These are phyloP conservation scores for Entomortierella parvispora DNA, from an alignment of 192 early-diverging fungal genomes.

Conservation along the genomic window DNA sequence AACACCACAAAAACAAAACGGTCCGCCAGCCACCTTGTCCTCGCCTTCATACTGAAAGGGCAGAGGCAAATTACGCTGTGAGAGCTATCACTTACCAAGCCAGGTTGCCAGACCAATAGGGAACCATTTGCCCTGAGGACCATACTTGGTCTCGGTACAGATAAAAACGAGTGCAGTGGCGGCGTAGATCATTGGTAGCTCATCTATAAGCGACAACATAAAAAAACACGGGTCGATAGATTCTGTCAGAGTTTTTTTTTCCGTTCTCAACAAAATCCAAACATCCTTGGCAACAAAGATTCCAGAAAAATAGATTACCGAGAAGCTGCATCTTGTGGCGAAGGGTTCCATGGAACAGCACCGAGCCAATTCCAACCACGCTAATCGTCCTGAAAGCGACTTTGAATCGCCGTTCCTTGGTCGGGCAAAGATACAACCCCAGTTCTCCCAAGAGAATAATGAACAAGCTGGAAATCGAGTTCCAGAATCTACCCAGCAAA, in stretches of 20 bases:
- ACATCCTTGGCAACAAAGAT: too few species aligned
- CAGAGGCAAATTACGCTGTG: too few species aligned
- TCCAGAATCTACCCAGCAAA: constrained; percentile 55
- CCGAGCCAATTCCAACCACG: constrained; percentile 78
- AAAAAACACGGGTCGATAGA: too few species aligned
- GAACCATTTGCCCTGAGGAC: constrained; percentile 58
- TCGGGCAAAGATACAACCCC: constrained; percentile 60
- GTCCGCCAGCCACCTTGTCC: too few species aligned
- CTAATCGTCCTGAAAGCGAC: constrained; percentile 67
- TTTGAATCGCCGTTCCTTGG: constrained; percentile 57
- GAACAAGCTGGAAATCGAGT: constrained; percentile 72
- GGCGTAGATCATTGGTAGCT: constrained; percentile 54
- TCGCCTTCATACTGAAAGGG: too few species aligned
- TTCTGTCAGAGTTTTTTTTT: constrained; percentile 1
- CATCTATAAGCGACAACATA: constrained; percentile 17
- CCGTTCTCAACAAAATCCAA: background rate
- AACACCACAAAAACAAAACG: too few species aligned
- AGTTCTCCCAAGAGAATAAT: constrained; percentile 68
- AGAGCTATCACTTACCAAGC: constrained; percentile 51
- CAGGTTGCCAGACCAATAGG: constrained; percentile 58
- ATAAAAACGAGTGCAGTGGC: constrained; percentile 50
- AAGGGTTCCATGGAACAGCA: constrained; percentile 82
- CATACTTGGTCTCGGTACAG: constrained; percentile 52
- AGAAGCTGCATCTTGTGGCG: constrained; percentile 74
- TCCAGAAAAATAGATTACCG: too few species aligned